These are phyloP conservation scores for Oryza longistaminata DNA, from an alignment of 176 grass and related monocot genomes.

Conservation along the genomic window DNA sequence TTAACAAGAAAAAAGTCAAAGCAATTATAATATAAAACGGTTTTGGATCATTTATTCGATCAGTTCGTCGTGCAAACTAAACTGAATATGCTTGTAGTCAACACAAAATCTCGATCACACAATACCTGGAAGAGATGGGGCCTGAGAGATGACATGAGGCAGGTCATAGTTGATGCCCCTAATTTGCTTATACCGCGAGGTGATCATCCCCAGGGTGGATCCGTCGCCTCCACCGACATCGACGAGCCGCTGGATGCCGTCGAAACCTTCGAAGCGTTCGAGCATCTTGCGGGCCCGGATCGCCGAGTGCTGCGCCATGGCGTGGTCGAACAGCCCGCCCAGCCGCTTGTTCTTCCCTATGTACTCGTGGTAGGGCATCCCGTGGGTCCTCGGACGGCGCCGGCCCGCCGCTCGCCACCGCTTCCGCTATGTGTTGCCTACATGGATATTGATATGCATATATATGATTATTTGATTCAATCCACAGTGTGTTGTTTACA, in stretches of 20 bases:
- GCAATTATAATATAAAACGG: too few species aligned
- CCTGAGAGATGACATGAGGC: not conserved
- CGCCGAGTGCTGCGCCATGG: not conserved
- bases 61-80: too few species aligned
- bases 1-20: too few species aligned
- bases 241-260: not conserved
- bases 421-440: not conserved
- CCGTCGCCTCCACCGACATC: not conserved
- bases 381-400: not conserved
- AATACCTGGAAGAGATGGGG: not conserved
- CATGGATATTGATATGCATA: too few species aligned
- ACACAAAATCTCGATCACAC: too few species aligned
- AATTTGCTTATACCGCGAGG: not conserved
- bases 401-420: not conserved
- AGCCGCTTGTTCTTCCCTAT: not conserved
- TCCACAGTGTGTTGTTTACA: too few species aligned
- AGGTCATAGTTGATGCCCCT: constrained; percentile 1
- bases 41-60: not conserved
- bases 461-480: too few species aligned
- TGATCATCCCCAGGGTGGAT: not conserved
- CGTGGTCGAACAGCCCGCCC: not conserved
- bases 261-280: not conserved
- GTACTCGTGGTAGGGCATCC: not conserved
- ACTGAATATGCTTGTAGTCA: too few species aligned
- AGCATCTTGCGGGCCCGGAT: not conserved